phyloP scores from a whole-genome alignment of 257 asterid genomes.

The Apocynum venetum region DNA sequence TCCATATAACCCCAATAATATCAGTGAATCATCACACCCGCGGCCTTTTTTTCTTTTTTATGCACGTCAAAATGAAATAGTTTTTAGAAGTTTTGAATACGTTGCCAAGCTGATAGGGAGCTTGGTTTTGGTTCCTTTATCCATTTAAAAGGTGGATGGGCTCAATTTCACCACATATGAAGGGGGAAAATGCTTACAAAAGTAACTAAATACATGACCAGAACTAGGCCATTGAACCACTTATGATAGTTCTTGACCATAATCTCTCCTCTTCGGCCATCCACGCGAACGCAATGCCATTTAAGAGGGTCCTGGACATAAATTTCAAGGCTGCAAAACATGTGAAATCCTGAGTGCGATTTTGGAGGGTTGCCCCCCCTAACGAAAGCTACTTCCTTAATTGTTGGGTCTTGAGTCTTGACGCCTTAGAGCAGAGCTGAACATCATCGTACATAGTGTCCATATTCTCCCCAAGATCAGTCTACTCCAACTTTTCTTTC shows the following conservation, averaged over 20 bases:
- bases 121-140: not conserved
- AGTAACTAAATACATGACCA: not conserved
- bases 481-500: not conserved
- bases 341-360: conserved; percentile 1
- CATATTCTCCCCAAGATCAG: not conserved
- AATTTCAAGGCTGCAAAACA: not conserved
- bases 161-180: not conserved
- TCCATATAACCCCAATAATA: not conserved
- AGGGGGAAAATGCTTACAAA: too few species aligned
- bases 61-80: too few species aligned
- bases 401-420: not conserved
- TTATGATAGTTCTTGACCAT: not conserved
- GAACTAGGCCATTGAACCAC: not conserved
- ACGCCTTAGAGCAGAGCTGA: not conserved
- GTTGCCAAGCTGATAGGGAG: too few species aligned
- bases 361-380: conserved; percentile 3
- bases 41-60: too few species aligned
- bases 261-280: not conserved
- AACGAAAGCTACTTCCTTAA: not conserved
- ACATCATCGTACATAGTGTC: not conserved
- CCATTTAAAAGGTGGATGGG: not conserved
- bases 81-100: too few species aligned
- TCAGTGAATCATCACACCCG: too few species aligned
- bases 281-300: not conserved
- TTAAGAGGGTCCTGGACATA: not conserved